Evolutionary conservation across 1,139 yeast genomes (phyloP).

Genomic region (Zygosaccharomyces pseudobailii): DNA sequence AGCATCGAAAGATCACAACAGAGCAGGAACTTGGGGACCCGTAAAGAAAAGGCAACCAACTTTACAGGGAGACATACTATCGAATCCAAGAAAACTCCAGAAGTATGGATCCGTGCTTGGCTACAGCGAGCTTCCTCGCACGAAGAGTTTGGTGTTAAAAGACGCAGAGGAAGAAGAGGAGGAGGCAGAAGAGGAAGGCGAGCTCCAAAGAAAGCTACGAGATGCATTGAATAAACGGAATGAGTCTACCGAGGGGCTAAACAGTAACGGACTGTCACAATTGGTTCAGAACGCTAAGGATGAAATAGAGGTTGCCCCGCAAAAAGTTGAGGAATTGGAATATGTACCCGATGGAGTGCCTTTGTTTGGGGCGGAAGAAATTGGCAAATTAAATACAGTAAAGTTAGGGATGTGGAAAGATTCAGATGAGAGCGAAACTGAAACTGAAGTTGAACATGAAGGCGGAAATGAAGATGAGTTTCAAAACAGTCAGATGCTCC

Average conservation of each 20-base stretch:
- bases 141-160: slow-evolving; percentile 32
- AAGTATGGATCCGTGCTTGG: slow-evolving; percentile 33
- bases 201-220: slow-evolving; percentile 17
- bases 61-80: slow-evolving; percentile 13
- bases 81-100: slow-evolving; percentile 30
- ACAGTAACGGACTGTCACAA: slow-evolving; percentile 18
- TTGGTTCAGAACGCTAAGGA: slow-evolving; percentile 12
- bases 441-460: background rate
- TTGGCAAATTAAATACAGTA: slow-evolving; percentile 22
- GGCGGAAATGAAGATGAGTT: background rate
- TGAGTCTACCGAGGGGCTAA: slow-evolving; percentile 12
- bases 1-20: slow-evolving; percentile 32
- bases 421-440: background rate
- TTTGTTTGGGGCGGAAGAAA: slow-evolving; percentile 20
- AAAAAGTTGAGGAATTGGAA: slow-evolving; percentile 18
- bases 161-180: slow-evolving; percentile 22
- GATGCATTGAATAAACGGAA: slow-evolving; percentile 13
- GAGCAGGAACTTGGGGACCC: slow-evolving; percentile 9
- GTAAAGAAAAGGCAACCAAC: slow-evolving; percentile 10
- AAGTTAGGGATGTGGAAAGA: slow-evolving; percentile 9
- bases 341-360: slow-evolving; percentile 29
- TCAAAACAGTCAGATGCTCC: slow-evolving; percentile 2
- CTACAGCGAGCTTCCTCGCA: slow-evolving; percentile 20
- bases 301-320: slow-evolving; percentile 28
- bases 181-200: slow-evolving; percentile 15